Percentiles rank a stretch among this genome's conserved stretches.
Conservation (phyloP, 106 monocot genomes). For the Alisma plantagoaquatica region DNA sequence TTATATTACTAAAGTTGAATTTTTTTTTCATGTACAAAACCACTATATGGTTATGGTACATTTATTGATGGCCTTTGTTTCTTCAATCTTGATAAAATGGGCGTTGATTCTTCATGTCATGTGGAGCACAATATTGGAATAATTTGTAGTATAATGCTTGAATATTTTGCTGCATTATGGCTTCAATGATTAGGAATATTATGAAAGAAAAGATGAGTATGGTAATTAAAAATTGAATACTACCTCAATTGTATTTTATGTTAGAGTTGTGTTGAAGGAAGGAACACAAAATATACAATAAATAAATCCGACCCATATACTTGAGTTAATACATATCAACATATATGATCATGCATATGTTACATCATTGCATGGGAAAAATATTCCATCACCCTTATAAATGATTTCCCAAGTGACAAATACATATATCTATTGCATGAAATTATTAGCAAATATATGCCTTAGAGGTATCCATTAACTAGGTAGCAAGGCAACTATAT, state of each 20-base stretch:
- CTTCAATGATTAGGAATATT: neutral
- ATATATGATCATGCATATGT: neutral
- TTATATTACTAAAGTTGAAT: neutral
- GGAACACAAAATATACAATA: neutral
- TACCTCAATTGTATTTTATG: neutral
- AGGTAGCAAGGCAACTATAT: neutral
- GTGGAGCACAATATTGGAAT: neutral
- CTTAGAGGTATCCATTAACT: neutral
- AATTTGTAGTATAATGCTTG: neutral
- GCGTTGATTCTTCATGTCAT: neutral
- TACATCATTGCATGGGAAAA: neutral
- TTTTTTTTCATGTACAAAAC: neutral
- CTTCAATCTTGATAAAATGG: neutral
- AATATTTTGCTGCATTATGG: neutral
- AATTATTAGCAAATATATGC: neutral
- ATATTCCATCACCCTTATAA: neutral
- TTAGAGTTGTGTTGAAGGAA: neutral
- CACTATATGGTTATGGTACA: neutral
- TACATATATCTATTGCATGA: slow-evolving; percentile 1
- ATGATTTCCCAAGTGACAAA: neutral
- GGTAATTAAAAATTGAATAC: neutral
- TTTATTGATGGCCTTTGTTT: neutral
- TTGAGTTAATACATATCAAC: neutral
- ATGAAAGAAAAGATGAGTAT: neutral
- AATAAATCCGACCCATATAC: neutral